Evolutionary conservation across 257 asterid genomes (phyloP), one percentile per base, ranked within the genome.

Genomic region (Solanum peruvianum): DNA sequence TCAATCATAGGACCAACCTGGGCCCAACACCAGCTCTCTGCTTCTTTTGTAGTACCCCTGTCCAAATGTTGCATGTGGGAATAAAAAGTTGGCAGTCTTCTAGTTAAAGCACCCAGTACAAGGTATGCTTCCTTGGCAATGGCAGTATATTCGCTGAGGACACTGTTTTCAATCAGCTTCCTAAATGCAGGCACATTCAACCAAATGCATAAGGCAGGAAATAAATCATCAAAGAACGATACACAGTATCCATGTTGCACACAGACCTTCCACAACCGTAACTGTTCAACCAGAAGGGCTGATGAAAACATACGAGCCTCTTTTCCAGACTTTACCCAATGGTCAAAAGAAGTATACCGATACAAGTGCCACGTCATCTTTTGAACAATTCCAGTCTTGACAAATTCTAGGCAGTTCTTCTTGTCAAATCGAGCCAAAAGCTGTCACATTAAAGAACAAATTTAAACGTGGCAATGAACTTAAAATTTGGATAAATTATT

Each of bases 331-430:
- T 93, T 92, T 58, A 93, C 69, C 99, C 98, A 96, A 64, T 92
- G 92, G 90, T 93, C 94, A 80, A 95, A 90, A 72, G 96, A 92
- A 85, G 93, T 89, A 89, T 93, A 86, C 76, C 93, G 94, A 81
- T 91, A 94, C 88, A 97, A 93, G 89, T 97, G 98, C 98, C 98
- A 96, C 11, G 94, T 93, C 90, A 95, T 83, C 95, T 93, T 93
- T 82, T 88, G 95, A 83, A 96, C 90, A 88, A 86, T 88, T 87
- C 99, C 98, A 77, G 86, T 88, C 60, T 91, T 92, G 86, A 95
- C 88, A 44, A 96, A 93, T 85, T 90, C 89, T 75, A 88, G 85
- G 89, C 99, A 95, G 82, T 85, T 89, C 87, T 93, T 93, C 93
- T 91, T 94, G 88, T 93, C 92, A 75, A 84, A 45, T 75, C 92